Conservation (phyloP, 169 alveolate genomes). For the Plasmodium cynomolgi region DNA sequence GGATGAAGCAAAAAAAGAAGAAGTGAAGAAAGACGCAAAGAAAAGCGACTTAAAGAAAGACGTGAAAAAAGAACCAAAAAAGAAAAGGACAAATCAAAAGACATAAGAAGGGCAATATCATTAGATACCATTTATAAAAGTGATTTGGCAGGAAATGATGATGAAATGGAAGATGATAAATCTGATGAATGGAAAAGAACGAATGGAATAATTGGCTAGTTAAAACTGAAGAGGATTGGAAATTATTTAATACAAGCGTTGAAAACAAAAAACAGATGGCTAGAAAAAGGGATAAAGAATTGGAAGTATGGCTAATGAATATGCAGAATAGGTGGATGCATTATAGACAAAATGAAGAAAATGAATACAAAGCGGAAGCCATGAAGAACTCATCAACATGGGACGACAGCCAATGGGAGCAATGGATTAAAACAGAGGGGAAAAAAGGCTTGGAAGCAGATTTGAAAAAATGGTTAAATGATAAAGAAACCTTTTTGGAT, state of each 20-base stretch:
- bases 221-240: conserved; percentile 15
- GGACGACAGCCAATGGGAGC: conserved; percentile 14
- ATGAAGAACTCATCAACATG: not conserved
- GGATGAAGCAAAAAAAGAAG: not conserved
- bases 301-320: not conserved
- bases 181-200: conserved; percentile 26
- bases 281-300: conserved; percentile 12
- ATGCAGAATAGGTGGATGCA: conserved; percentile 7
- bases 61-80: not conserved
- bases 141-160: not conserved
- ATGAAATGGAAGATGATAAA: not conserved
- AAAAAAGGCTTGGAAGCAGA: not conserved
- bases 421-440: conserved; percentile 26
- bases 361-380: not conserved
- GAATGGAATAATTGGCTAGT: conserved; percentile 29
- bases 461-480: conserved; percentile 13
- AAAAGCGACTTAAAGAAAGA: not conserved
- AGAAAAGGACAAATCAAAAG: not conserved
- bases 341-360: not conserved
- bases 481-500: not conserved
- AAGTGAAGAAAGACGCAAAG: not conserved
- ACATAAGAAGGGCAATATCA: not conserved
- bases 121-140: not conserved
- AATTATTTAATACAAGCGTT: not conserved
- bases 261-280: conserved; percentile 15